Evolutionary conservation across 2,329 filamentous ascomycete genomes (phyloP).

Genomic region (Talaromyces sp.): DNA sequence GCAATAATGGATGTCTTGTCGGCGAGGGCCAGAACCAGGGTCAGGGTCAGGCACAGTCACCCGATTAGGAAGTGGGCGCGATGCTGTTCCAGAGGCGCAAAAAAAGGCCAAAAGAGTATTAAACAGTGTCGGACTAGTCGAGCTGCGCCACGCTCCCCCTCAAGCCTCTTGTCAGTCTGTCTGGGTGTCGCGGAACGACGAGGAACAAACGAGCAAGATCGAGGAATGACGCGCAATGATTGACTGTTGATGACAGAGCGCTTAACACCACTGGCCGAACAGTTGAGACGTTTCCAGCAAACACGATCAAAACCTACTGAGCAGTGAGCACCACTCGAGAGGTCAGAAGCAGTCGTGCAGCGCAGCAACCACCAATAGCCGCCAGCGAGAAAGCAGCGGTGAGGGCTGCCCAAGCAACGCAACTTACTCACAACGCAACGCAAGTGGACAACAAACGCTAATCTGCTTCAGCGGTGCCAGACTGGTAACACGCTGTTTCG

Average conservation of each 20-base stretch:
- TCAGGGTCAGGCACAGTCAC: background rate
- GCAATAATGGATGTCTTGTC: background rate
- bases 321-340: background rate
- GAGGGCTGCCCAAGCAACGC: constrained; percentile 4
- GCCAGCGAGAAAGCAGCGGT: background rate
- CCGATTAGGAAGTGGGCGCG: background rate
- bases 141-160: background rate
- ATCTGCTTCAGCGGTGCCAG: background rate
- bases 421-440: background rate
- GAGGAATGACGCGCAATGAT: background rate
- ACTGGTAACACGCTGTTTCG: background rate
- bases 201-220: background rate
- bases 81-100: background rate
- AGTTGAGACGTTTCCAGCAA: background rate
- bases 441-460: background rate
- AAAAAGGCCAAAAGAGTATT: background rate
- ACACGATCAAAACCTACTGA: background rate
- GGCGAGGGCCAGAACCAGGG: background rate
- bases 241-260: background rate
- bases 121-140: background rate
- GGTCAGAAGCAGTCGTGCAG: background rate
- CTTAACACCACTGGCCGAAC: background rate
- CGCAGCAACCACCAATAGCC: background rate
- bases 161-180: background rate
- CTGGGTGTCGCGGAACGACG: background rate